Evolutionary conservation across 169 alveolate species (phyloP).

Genomic region (Theileria parva): DNA sequence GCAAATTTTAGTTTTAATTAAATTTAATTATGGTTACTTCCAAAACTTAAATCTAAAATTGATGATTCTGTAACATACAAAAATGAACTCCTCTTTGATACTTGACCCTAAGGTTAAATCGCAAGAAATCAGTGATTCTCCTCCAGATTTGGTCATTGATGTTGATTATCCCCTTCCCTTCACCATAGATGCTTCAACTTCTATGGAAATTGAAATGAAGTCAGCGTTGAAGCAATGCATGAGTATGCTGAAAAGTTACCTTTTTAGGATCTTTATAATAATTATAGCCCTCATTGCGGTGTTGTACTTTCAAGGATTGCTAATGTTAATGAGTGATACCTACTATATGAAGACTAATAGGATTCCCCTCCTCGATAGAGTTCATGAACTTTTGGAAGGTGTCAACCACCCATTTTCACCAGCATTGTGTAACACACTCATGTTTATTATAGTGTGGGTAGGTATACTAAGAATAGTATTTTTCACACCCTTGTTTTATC

Average conservation of each 20-base stretch:
- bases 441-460: conserved; percentile 28
- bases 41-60: not conserved
- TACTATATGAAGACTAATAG: conserved; percentile 45
- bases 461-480: conserved; percentile 49
- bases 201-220: not conserved
- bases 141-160: not conserved
- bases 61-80: not conserved
- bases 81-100: not conserved
- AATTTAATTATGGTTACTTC: not conserved
- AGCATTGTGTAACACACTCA: conserved; percentile 34
- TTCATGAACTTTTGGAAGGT: conserved; percentile 58
- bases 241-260: not conserved
- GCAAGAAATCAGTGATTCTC: not conserved
- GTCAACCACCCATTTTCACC: conserved; percentile 25
- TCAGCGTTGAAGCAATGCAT: not conserved
- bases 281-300: conserved; percentile 18
- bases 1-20: no score
- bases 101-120: not conserved
- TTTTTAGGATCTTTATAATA: conserved; percentile 35
- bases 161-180: not conserved
- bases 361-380: conserved; percentile 61
- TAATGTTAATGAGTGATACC: conserved; percentile 39
- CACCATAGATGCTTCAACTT: not conserved
- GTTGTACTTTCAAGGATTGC: conserved; percentile 47
- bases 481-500: conserved; percentile 58